Evolutionary conservation across 768 basidiomycete species (phyloP).

Genomic region (Rhizopogon salebrosus): DNA sequence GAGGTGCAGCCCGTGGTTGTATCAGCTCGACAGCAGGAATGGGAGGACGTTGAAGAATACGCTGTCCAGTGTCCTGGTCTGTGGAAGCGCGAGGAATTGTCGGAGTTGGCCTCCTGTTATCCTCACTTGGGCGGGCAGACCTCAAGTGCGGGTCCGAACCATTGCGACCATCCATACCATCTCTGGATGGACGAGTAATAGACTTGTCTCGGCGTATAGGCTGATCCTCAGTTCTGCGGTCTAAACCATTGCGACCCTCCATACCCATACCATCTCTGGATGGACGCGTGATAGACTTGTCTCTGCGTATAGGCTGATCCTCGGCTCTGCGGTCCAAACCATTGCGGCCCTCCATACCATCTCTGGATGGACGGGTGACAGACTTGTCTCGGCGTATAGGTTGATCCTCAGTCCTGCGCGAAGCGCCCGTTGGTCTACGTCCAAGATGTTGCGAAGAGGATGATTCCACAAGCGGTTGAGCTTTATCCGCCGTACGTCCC

Average conservation of each 20-base stretch:
- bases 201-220: background rate
- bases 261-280: background rate
- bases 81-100: constrained; percentile 15
- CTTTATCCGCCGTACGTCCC: constrained; percentile 28
- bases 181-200: constrained; percentile 5
- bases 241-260: too few species aligned
- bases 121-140: constrained; percentile 22
- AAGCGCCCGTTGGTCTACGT: constrained; percentile 32
- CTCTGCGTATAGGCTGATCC: background rate
- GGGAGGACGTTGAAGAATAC: constrained; percentile 28
- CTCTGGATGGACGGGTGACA: constrained; percentile 5
- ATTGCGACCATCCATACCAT: constrained; percentile 2
- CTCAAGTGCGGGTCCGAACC: constrained; percentile 14
- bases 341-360: constrained; percentile 2
- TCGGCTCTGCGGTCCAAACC: constrained; percentile 13
- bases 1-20: constrained; percentile 12
- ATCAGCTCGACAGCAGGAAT: constrained; percentile 18
- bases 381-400: background rate
- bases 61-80: constrained; percentile 18
- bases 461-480: constrained; percentile 28
- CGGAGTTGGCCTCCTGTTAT: constrained; percentile 17
- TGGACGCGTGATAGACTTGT: constrained; percentile 5
- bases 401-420: constrained; percentile 11
- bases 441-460: constrained; percentile 24
- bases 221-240: constrained; percentile 9